These are phyloP conservation scores for Cladosporium sphaerospermum DNA, from an alignment of 2,329 filamentous ascomycete species.

Conservation along the genomic window DNA sequence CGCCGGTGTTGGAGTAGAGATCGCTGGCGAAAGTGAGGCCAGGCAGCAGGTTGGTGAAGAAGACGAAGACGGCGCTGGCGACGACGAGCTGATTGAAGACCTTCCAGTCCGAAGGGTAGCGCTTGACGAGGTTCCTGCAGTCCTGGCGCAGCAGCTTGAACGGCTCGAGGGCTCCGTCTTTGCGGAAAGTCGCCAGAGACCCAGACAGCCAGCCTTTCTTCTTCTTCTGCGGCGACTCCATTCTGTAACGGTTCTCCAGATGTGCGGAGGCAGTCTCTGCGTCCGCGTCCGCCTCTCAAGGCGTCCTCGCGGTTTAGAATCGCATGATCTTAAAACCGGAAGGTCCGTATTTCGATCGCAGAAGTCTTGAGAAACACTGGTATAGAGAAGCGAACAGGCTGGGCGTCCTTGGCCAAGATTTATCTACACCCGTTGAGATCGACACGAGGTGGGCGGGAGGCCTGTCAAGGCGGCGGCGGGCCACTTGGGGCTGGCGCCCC, in stretches of 20 bases:
- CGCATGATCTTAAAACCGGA: not conserved
- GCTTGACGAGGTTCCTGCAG: constrained; percentile 21
- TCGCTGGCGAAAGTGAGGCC: constrained; percentile 64
- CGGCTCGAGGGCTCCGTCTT: constrained; percentile 24
- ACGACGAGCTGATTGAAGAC: constrained; percentile 59
- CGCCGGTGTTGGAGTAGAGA: constrained; percentile 55
- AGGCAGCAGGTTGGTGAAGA: constrained; percentile 61
- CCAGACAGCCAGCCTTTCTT: constrained; percentile 1
- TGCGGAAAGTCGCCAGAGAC: constrained; percentile 14
- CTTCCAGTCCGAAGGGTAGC: constrained; percentile 32
- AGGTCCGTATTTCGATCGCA: not conserved
- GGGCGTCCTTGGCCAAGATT: constrained; percentile 2
- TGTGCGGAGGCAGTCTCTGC: not conserved
- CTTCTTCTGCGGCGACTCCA: not conserved
- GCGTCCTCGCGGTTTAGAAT: not conserved
- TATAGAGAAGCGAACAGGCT: not conserved
- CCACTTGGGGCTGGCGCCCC: not conserved
- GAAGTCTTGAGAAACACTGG: not conserved
- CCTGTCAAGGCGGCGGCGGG: not conserved
- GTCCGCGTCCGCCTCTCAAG: not conserved
- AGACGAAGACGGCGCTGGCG: constrained; percentile 59
- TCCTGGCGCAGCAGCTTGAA: constrained; percentile 31
- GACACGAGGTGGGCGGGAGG: not conserved
- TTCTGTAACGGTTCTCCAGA: not conserved
- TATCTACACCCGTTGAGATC: not conserved